phyloP scores from a whole-genome alignment of 73 alveolate genomes.

The Paramecium biaurelia region DNA sequence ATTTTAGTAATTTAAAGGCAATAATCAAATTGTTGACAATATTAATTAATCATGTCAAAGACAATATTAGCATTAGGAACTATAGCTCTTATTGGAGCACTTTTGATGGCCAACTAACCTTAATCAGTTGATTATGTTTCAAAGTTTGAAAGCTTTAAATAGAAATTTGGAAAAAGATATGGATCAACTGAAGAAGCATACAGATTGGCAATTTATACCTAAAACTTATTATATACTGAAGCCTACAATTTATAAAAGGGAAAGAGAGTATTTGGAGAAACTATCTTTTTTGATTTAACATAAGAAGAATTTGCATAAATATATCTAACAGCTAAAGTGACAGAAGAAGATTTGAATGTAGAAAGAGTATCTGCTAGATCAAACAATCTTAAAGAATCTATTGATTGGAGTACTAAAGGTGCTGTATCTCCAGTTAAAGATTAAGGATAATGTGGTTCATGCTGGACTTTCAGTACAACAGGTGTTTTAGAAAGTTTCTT shows the following conservation, averaged over 20 bases:
- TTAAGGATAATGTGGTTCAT: conserved; percentile 78
- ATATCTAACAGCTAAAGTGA: conserved; percentile 32
- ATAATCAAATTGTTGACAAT: background rate
- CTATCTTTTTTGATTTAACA: conserved; percentile 58
- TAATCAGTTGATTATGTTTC: background rate
- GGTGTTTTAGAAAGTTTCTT: conserved; percentile 78
- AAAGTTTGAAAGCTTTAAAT: background rate
- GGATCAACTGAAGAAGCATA: background rate
- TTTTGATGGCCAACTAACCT: background rate
- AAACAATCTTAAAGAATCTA: background rate
- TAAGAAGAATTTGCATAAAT: conserved; percentile 51
- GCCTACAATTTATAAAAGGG: background rate
- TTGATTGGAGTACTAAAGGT: conserved; percentile 61
- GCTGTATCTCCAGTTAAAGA: conserved; percentile 66
- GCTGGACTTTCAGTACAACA: conserved; percentile 82
- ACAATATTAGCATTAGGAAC: background rate
- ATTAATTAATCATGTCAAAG: background rate
- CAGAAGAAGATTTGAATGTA: background rate
- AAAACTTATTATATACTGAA: background rate
- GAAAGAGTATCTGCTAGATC: background rate
- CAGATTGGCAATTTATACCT: background rate
- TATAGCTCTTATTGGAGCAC: background rate
- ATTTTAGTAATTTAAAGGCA: background rate
- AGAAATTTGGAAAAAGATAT: background rate
- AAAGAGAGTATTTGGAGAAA: conserved; percentile 42